Evolutionary conservation across 78 protist species (phyloP).

Genomic region (Tieghemostelium lacteum): DNA sequence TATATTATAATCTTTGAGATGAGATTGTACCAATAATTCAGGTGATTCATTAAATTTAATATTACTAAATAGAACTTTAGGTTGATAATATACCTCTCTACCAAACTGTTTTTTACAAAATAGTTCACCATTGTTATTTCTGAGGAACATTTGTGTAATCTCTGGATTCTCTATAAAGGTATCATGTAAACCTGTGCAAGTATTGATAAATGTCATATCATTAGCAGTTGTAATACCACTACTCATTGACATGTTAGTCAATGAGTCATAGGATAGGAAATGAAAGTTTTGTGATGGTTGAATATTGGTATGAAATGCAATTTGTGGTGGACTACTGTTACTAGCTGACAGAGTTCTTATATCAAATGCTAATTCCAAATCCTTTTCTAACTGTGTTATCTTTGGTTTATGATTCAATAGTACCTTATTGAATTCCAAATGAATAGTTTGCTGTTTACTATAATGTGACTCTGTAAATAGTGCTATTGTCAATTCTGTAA

Average conservation of each 20-base stretch:
- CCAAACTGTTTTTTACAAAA: slow-evolving; percentile 73
- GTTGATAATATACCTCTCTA: slow-evolving; percentile 58
- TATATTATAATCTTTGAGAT: slow-evolving; percentile 42
- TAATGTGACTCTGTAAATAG: slow-evolving; percentile 1
- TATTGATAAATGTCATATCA: slow-evolving; percentile 28
- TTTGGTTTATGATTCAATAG: slow-evolving; percentile 11
- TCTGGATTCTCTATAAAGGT: slow-evolving; percentile 31
- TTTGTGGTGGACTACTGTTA: background rate
- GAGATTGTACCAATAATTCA: slow-evolving; percentile 18
- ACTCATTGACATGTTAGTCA: slow-evolving; percentile 23
- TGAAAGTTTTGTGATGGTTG: slow-evolving; percentile 41
- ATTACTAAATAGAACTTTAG: slow-evolving; percentile 8
- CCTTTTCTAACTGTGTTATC: slow-evolving; percentile 8
- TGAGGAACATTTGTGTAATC: slow-evolving; percentile 43
- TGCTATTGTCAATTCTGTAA: slow-evolving; percentile 22
- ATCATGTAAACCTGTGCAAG: slow-evolving; percentile 45
- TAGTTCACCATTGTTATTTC: slow-evolving; percentile 53
- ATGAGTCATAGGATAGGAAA: slow-evolving; percentile 17
- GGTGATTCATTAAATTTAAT: slow-evolving; percentile 18
- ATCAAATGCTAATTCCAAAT: slow-evolving; percentile 1
- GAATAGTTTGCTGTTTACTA: slow-evolving; percentile 5
- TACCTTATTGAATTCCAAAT: slow-evolving; percentile 51
- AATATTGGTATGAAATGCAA: slow-evolving; percentile 16
- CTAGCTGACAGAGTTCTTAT: background rate
- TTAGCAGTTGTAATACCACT: slow-evolving; percentile 40